A percentile compares a stretch with the other conserved stretches of the same genome.
phyloP scores from a whole-genome alignment of 768 basidiomycete species.

The Amanita molliuscula region DNA sequence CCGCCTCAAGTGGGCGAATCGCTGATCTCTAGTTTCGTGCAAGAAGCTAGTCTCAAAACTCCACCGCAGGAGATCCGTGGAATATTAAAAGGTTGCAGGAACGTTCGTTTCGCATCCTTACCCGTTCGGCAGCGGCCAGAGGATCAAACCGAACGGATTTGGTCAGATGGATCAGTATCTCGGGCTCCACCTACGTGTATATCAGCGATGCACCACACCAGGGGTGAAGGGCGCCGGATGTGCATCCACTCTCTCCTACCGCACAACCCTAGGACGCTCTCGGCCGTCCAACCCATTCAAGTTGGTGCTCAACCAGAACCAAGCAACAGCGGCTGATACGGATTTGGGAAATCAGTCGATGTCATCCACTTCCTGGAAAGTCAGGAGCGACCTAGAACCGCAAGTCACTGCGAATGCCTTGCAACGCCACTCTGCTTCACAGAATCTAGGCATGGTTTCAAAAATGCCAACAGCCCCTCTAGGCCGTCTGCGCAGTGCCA shows the following conservation, averaged over 20 bases:
- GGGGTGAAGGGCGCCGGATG: neutral
- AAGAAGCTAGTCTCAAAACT: neutral
- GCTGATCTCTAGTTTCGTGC: neutral
- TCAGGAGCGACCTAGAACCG: neutral
- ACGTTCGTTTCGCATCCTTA: slow-evolving; percentile 6
- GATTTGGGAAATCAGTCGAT: neutral
- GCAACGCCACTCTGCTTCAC: slow-evolving; percentile 3
- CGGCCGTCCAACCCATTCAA: slow-evolving; percentile 4
- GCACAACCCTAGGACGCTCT: neutral
- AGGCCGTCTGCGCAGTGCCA: neutral
- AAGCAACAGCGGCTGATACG: neutral
- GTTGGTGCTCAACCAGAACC: neutral
- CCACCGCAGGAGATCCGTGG: slow-evolving; percentile 2
- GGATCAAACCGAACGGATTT: neutral
- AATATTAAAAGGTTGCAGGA: slow-evolving; percentile 5
- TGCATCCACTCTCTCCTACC: neutral
- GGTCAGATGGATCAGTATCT: neutral
- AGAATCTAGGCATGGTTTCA: neutral
- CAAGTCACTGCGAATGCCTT: neutral
- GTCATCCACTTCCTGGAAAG: neutral
- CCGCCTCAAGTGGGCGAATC: neutral
- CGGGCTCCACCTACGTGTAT: neutral
- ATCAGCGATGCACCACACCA: neutral
- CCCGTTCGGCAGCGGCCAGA: neutral
- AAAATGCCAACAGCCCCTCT: neutral